Conservation (phyloP, 257 asterid species). For the Capsicum chinense region DNA sequence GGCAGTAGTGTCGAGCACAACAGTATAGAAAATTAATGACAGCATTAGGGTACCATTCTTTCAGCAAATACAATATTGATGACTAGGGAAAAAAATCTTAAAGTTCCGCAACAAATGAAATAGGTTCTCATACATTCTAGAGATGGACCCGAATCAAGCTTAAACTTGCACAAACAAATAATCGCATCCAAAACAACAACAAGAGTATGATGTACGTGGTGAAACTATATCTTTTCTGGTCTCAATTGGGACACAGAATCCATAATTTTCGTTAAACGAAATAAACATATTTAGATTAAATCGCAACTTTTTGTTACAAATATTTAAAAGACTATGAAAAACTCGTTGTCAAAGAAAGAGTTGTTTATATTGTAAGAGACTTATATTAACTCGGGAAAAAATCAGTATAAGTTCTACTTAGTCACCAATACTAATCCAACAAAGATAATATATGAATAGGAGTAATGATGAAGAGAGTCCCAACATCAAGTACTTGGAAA, state of each 20-base stretch:
- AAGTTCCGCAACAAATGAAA: neutral
- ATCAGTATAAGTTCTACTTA: neutral
- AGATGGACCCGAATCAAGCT: neutral
- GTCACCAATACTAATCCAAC: neutral
- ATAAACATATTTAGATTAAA: neutral
- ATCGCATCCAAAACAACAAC: neutral
- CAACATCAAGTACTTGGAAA: conserved; percentile 57
- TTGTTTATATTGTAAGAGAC: neutral
- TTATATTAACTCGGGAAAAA: neutral
- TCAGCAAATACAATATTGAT: neutral
- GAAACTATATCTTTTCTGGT: neutral
- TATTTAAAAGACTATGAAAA: neutral
- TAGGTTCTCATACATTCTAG: neutral
- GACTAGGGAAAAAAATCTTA: neutral
- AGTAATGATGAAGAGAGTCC: conserved; percentile 9
- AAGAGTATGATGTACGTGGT: neutral
- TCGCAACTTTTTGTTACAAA: neutral
- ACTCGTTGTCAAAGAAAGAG: neutral
- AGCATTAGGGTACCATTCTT: conserved; percentile 15
- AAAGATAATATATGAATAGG: conserved; percentile 5
- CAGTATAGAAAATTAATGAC: conserved; percentile 28
- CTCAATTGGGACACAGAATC: neutral
- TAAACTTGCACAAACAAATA: conserved; percentile 3
- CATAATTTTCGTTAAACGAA: neutral
- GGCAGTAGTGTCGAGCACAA: neutral